Percentiles rank a stretch among this genome's conserved stretches.
These are phyloP conservation scores for Elsinoe fawcettii DNA, from an alignment of 2,329 filamentous ascomycete species.

Conservation along the genomic window DNA sequence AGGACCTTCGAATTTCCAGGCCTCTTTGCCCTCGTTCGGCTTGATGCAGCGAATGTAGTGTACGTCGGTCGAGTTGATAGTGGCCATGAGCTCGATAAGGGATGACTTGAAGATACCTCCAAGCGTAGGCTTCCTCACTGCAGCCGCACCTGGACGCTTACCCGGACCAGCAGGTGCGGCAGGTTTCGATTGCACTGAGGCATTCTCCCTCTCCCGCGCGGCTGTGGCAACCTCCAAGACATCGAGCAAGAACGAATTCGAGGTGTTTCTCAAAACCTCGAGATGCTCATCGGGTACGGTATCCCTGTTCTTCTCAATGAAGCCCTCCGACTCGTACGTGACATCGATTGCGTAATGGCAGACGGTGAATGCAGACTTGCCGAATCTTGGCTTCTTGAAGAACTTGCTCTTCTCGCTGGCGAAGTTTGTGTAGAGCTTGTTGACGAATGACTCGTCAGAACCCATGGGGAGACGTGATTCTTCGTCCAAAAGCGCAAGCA, in stretches of 20 bases:
- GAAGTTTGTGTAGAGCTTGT: conserved; percentile 91
- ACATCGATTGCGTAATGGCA: conserved; percentile 98
- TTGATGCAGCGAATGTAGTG: conserved; percentile 99
- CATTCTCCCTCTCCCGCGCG: conserved; percentile 80
- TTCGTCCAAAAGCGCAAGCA: conserved; percentile 86
- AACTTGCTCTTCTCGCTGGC: conserved; percentile 85
- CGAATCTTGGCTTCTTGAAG: conserved; percentile 97
- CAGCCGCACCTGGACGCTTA: conserved; percentile 81
- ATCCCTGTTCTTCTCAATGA: conserved; percentile 99
- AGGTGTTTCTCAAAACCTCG: conserved; percentile 77
- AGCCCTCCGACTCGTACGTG: conserved; percentile 96
- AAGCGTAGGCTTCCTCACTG: conserved; percentile 91
- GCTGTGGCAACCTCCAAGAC: conserved; percentile 79
- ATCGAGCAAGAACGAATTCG: conserved; percentile 74
- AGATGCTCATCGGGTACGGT: conserved; percentile 98
- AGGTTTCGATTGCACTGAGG: conserved; percentile 57
- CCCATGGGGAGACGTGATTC: conserved; percentile 96
- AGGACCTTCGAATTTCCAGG: conserved; percentile 96
- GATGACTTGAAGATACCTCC: conserved; percentile 99
- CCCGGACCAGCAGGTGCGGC: conserved; percentile 54
- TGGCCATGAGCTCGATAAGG: conserved; percentile 93
- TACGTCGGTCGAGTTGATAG: conserved; percentile 95
- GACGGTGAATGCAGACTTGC: conserved; percentile 94
- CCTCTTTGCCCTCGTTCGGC: conserved; percentile 91
- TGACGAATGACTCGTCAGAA: conserved; percentile 93